A percentile compares a stretch with the other conserved stretches of the same genome.
phyloP scores from a whole-genome alignment of 208 protist species.

The Trypanosoma congolense region DNA sequence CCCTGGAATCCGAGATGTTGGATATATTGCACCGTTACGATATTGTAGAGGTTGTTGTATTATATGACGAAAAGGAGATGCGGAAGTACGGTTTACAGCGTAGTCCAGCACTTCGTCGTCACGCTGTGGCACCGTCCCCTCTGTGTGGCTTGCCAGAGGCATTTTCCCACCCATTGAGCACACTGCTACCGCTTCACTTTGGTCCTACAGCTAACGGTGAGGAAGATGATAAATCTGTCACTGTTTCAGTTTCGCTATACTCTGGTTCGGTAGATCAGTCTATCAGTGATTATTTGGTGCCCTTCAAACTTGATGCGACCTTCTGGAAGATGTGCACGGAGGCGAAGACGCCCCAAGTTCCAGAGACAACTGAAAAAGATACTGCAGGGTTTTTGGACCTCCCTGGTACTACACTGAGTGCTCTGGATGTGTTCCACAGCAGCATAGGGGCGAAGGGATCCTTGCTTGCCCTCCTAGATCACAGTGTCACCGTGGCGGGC shows the following conservation, averaged over 20 bases:
- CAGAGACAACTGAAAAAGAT: neutral
- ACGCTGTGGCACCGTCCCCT: neutral
- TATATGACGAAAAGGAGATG: constrained; percentile 9
- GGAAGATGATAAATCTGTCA: constrained; percentile 59
- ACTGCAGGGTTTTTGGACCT: constrained; percentile 26
- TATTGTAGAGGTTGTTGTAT: constrained; percentile 69
- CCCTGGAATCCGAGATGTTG: constrained; percentile 45
- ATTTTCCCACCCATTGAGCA: constrained; percentile 35
- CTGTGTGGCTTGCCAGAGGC: constrained; percentile 34
- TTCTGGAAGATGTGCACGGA: constrained; percentile 32
- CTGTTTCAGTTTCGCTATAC: neutral
- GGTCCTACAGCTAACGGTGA: constrained; percentile 67
- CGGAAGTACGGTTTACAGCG: neutral
- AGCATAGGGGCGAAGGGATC: constrained; percentile 40
- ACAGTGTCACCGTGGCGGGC: constrained; percentile 57
- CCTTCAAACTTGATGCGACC: constrained; percentile 47
- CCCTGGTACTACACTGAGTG: constrained; percentile 63
- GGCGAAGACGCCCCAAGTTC: neutral
- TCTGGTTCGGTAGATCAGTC: constrained; percentile 30
- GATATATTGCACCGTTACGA: constrained; percentile 68
- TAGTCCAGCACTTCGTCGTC: neutral
- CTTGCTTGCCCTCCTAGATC: constrained; percentile 63
- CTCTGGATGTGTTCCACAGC: constrained; percentile 82
- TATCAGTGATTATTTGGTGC: constrained; percentile 47
- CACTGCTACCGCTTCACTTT: constrained; percentile 56